phyloP scores from a whole-genome alignment of 495 filamentous ascomycete genomes.

The Annulohypoxylon maeteangense region DNA sequence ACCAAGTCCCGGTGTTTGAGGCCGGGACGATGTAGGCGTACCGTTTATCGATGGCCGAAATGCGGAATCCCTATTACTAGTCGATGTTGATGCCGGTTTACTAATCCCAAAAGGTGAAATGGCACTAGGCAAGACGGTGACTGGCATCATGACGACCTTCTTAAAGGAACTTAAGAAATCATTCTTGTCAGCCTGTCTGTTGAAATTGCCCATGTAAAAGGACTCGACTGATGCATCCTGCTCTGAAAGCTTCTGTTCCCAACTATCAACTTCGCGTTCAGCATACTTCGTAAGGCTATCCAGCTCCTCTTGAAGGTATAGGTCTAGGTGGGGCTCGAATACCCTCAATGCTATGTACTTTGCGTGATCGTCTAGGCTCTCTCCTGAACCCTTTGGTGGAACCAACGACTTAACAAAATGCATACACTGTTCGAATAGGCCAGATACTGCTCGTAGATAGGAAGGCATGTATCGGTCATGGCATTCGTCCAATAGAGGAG shows the following conservation, averaged over 20 bases:
- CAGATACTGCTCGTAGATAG: conserved; percentile 87
- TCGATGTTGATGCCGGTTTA: conserved; percentile 52
- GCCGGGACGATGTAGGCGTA: conserved; percentile 56
- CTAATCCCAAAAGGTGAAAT: conserved; percentile 56
- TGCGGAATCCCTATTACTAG: conserved; percentile 41
- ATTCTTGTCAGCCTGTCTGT: conserved; percentile 91
- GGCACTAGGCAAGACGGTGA: conserved; percentile 82
- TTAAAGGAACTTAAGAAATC: conserved; percentile 98
- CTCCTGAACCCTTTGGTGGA: conserved; percentile 57
- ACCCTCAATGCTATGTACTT: conserved; percentile 72
- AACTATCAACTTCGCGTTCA: conserved; percentile 79
- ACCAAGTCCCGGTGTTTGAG: conserved; percentile 55
- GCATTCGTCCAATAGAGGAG: conserved; percentile 87
- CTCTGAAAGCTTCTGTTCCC: conserved; percentile 91
- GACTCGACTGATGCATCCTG: conserved; percentile 92
- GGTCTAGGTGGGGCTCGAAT: conserved; percentile 91
- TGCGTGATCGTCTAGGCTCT: conserved; percentile 53
- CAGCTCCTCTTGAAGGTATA: conserved; percentile 93
- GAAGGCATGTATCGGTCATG: conserved; percentile 78
- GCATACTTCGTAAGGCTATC: conserved; percentile 81
- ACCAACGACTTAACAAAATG: conserved; percentile 76
- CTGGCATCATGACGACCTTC: conserved; percentile 99
- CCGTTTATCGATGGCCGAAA: conserved; percentile 34
- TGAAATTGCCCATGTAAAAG: conserved; percentile 94
- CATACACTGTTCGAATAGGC: conserved; percentile 84